These are phyloP conservation scores for Laburnicola sp. DNA, from an alignment of 2,329 filamentous ascomycete genomes.

Conservation along the genomic window DNA sequence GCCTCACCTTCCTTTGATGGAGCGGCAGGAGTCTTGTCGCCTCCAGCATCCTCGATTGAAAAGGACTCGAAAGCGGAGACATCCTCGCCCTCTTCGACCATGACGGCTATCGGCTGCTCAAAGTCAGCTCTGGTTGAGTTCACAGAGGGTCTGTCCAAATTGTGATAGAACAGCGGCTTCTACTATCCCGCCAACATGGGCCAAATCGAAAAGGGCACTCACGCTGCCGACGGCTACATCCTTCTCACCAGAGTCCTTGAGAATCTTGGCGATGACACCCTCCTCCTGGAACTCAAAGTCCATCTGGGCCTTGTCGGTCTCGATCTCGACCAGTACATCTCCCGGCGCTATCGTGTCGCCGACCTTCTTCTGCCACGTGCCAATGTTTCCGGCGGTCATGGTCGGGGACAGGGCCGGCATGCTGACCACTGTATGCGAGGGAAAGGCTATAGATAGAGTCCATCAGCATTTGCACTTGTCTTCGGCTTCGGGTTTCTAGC, in stretches of 20 bases:
- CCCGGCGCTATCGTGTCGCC: constrained; percentile 86
- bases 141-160: too few species aligned
- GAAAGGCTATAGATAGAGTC: constrained; percentile 70
- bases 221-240: constrained; percentile 93
- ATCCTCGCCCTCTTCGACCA: constrained; percentile 90
- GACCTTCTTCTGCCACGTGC: constrained; percentile 95
- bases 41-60: constrained; percentile 85
- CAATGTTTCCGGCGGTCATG: constrained; percentile 96
- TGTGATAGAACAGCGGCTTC: too few species aligned
- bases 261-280: constrained; percentile 89
- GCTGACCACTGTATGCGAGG: constrained; percentile 90
- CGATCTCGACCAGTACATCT: constrained; percentile 95
- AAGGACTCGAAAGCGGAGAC: constrained; percentile 87
- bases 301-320: constrained; percentile 99
- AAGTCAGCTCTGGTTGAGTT: constrained; percentile 26
- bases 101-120: constrained; percentile 84
- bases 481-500: too few species aligned
- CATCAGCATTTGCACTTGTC: too few species aligned
- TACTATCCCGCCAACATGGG: too few species aligned
- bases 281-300: constrained; percentile 99
- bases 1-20: constrained; percentile 66
- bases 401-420: constrained; percentile 98
- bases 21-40: constrained; percentile 68
- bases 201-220: constrained; percentile 41
- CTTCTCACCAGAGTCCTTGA: constrained; percentile 91